phyloP scores from a whole-genome alignment of 179 eudicot species.

The Patellifolia procumbens region DNA sequence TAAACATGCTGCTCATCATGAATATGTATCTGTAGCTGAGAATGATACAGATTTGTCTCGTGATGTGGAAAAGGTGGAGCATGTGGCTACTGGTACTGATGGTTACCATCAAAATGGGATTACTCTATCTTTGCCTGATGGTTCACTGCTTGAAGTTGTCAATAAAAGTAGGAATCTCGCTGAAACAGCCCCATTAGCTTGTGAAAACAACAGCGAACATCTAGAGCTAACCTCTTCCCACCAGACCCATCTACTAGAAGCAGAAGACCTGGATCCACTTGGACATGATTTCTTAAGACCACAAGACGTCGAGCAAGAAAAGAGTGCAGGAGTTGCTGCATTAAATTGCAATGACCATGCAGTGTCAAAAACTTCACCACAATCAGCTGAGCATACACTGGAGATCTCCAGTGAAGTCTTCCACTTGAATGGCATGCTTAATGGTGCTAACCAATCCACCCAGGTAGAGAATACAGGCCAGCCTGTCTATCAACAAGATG shows the following conservation, averaged over 20 bases:
- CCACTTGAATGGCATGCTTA: constrained; percentile 30
- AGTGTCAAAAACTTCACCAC: constrained; percentile 27
- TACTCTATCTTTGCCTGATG: constrained; percentile 26
- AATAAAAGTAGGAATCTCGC: constrained; percentile 23
- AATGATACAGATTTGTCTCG: constrained; percentile 14
- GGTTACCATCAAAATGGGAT: background rate
- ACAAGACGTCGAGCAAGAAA: constrained; percentile 2
- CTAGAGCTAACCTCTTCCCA: constrained; percentile 28
- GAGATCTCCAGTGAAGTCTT: constrained; percentile 27
- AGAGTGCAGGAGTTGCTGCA: constrained; percentile 19
- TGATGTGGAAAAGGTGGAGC: constrained; percentile 23
- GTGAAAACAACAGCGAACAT: constrained; percentile 28
- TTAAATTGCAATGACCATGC: constrained; percentile 27
- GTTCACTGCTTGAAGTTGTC: constrained; percentile 26
- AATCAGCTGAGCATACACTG: constrained; percentile 20
- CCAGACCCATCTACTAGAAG: constrained; percentile 26
- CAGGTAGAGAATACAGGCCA: constrained; percentile 26
- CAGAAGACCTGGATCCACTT: constrained; percentile 27
- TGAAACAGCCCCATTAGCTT: constrained; percentile 25
- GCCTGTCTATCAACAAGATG: constrained; percentile 27
- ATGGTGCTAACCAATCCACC: constrained; percentile 28
- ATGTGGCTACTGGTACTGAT: constrained; percentile 15
- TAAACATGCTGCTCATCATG: constrained; percentile 17
- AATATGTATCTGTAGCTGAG: constrained; percentile 16
- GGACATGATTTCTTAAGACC: constrained; percentile 20